Conservation (phyloP, 768 basidiomycete species). For the Rossbeevera mucosa region DNA sequence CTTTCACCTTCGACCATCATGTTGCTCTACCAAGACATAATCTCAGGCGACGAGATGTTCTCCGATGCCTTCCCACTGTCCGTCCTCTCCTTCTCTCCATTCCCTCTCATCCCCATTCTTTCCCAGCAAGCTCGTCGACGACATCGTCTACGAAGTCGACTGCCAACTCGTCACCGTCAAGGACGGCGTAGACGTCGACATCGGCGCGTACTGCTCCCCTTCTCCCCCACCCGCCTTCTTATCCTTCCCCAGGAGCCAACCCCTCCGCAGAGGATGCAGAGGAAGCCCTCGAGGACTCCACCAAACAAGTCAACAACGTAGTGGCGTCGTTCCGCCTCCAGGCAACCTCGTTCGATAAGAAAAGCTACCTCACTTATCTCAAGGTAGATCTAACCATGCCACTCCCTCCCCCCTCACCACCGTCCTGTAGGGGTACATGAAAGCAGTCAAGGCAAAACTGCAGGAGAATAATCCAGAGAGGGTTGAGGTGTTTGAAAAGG, state of each 20-base stretch:
- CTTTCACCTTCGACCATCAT: slow-evolving; percentile 36
- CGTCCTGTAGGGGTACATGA: slow-evolving; percentile 79
- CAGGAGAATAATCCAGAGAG: slow-evolving; percentile 51
- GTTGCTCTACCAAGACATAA: slow-evolving; percentile 71
- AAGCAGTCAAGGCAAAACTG: slow-evolving; percentile 72
- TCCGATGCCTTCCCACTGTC: slow-evolving; percentile 90
- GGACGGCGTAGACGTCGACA: slow-evolving; percentile 77
- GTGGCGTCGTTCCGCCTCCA: slow-evolving; percentile 89
- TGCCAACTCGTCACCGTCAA: slow-evolving; percentile 68
- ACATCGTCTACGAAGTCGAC: slow-evolving; percentile 83
- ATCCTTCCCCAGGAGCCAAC: slow-evolving; percentile 66
- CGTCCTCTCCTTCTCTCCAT: slow-evolving; percentile 26
- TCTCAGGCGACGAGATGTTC: slow-evolving; percentile 85
- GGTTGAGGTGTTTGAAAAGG: slow-evolving; percentile 77
- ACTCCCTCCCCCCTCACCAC: neutral
- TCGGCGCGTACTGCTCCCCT: slow-evolving; percentile 49
- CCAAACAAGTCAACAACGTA: slow-evolving; percentile 87
- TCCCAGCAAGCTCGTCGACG: slow-evolving; percentile 69
- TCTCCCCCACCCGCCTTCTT: slow-evolving; percentile 1
- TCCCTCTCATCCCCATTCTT: slow-evolving; percentile 6
- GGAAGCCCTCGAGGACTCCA: slow-evolving; percentile 79
- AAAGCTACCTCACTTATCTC: slow-evolving; percentile 73
- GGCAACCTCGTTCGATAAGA: slow-evolving; percentile 82
- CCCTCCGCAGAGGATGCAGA: slow-evolving; percentile 85
- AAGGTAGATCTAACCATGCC: slow-evolving; percentile 44